A percentile compares a stretch with the other conserved stretches of the same genome.
Conservation (phyloP, 176 grass and related monocot genomes). For the Eleusine indica region DNA sequence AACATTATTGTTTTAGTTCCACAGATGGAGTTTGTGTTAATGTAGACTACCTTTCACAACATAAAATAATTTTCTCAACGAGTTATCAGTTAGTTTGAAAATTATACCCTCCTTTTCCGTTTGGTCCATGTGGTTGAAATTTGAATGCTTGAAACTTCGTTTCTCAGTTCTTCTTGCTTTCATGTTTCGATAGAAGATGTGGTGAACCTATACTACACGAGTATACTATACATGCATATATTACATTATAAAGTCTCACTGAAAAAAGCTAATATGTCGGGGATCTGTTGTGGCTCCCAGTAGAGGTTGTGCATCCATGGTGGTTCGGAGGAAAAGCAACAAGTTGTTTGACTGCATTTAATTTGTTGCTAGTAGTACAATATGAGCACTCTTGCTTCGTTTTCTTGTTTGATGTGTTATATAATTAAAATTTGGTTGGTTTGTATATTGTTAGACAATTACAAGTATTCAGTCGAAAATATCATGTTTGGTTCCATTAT, state of each 20-base stretch:
- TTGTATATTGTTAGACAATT: too few relatives aligned
- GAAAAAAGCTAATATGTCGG: not conserved
- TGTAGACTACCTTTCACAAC: too few relatives aligned
- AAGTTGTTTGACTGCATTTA: not conserved
- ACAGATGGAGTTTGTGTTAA: too few relatives aligned
- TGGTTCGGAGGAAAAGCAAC: not conserved
- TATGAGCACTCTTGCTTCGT: not conserved
- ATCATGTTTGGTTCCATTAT: not conserved
- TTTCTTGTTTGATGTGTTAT: not conserved
- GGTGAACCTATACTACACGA: too few relatives aligned
- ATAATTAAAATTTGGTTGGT: not conserved
- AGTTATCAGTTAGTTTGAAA: not conserved
- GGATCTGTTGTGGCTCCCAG: not conserved
- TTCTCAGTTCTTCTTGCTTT: not conserved
- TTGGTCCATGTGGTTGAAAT: not conserved
- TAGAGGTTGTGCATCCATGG: not conserved
- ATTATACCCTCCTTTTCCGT: not conserved
- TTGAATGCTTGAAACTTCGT: not conserved
- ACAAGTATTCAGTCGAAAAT: not conserved
- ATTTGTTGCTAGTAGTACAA: not conserved
- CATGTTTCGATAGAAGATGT: not conserved
- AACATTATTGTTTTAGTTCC: too few relatives aligned
- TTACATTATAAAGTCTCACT: too few relatives aligned
- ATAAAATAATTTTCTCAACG: too few relatives aligned
- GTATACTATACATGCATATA: too few relatives aligned